A percentile compares a stretch with the other conserved stretches of the same genome.
Evolutionary conservation across 1,139 yeast species (phyloP).

Genomic region (Wickerhamiella infanticola): DNA sequence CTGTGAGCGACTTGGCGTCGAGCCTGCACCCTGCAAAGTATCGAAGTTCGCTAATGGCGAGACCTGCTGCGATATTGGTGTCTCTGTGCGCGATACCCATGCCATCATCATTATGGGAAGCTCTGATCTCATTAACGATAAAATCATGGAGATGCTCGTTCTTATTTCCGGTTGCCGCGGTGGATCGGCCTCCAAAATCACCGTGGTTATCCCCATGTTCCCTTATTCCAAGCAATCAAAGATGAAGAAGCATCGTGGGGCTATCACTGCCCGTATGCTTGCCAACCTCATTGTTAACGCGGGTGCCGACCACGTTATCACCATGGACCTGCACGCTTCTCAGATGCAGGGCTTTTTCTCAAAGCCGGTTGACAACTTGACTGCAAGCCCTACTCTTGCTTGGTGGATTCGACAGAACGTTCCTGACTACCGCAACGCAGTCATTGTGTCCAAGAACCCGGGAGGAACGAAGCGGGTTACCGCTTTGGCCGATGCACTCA

Average conservation of each 20-base stretch:
- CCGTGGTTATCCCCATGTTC: slow-evolving; percentile 94
- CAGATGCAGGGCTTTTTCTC: slow-evolving; percentile 99
- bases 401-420: slow-evolving; percentile 91
- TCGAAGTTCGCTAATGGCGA: slow-evolving; percentile 94
- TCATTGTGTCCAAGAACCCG: slow-evolving; percentile 87
- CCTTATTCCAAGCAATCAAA: slow-evolving; percentile 95
- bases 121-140: slow-evolving; percentile 77
- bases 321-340: slow-evolving; percentile 96
- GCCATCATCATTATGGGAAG: slow-evolving; percentile 93
- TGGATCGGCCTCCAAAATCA: slow-evolving; percentile 91
- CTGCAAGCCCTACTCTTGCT: slow-evolving; percentile 93
- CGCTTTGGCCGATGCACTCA: slow-evolving; percentile 86
- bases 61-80: slow-evolving; percentile 91
- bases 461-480: slow-evolving; percentile 98
- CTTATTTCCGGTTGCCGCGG: slow-evolving; percentile 92
- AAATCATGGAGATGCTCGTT: slow-evolving; percentile 89
- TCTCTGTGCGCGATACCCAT: slow-evolving; percentile 89
- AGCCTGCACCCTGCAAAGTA: slow-evolving; percentile 87
- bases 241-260: slow-evolving; percentile 98
- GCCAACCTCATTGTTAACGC: slow-evolving; percentile 94
- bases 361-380: slow-evolving; percentile 89
- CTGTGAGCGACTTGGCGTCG: slow-evolving; percentile 80
- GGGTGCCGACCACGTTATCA: slow-evolving; percentile 96
- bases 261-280: slow-evolving; percentile 97
- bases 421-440: slow-evolving; percentile 74